These are phyloP conservation scores for Crassisporium funariophilum DNA, from an alignment of 768 basidiomycete genomes.

Conservation along the genomic window DNA sequence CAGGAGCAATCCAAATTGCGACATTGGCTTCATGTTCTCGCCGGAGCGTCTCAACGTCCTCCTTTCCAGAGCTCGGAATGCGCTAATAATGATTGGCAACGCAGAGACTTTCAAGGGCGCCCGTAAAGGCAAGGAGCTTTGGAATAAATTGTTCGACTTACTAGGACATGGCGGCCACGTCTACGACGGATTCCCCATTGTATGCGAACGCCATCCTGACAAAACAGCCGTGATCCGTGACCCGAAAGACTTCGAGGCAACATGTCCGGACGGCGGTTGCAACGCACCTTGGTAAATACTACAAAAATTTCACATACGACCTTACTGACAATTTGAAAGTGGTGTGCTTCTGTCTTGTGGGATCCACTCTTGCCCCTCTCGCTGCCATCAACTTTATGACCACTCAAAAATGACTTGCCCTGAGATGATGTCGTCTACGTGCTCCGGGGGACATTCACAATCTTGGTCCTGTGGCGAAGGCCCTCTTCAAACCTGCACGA, in stretches of 20 bases:
- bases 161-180: conserved; percentile 46
- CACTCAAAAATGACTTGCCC: conserved; percentile 58
- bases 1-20: conserved; percentile 52
- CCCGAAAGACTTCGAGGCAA: conserved; percentile 49
- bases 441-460: conserved; percentile 45
- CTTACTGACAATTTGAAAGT: conserved; percentile 32
- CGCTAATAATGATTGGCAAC: conserved; percentile 68
- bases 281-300: conserved; percentile 53
- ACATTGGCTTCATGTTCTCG: conserved; percentile 74
- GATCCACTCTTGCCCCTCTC: conserved; percentile 56
- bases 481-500: conserved; percentile 37
- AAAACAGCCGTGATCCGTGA: conserved; percentile 37
- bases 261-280: conserved; percentile 68
- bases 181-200: conserved; percentile 60
- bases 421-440: conserved; percentile 36
- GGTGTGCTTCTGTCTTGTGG: conserved; percentile 50
- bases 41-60: conserved; percentile 73
- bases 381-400: conserved; percentile 58
- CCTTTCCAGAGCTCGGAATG: conserved; percentile 67
- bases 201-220: conserved; percentile 57
- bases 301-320: not conserved
- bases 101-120: conserved; percentile 56
- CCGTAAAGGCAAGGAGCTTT: conserved; percentile 52
- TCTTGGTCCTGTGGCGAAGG: conserved; percentile 46
- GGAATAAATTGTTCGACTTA: conserved; percentile 50